Evolutionary conservation across 306 rosid genomes (phyloP).

Genomic region (Prunus armeniaca): DNA sequence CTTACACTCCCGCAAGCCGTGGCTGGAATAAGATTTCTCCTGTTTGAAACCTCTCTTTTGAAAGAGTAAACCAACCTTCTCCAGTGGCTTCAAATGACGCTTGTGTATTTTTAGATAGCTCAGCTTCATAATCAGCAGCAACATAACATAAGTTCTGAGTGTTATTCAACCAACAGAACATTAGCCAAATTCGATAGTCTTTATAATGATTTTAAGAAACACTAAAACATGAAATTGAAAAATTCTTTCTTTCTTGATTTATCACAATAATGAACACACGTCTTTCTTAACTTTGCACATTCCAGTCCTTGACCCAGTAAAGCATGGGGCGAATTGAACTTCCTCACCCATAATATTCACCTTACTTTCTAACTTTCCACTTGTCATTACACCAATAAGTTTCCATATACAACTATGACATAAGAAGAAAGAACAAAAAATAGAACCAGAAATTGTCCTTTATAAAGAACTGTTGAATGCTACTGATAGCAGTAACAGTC

Average conservation of each 20-base stretch:
- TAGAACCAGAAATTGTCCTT: background rate
- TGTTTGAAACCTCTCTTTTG: constrained; percentile 89
- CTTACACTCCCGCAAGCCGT: constrained; percentile 81
- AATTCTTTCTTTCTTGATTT: background rate
- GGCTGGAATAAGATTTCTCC: constrained; percentile 87
- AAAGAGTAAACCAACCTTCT: constrained; percentile 75
- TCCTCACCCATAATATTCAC: background rate
- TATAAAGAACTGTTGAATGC: background rate
- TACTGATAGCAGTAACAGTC: background rate
- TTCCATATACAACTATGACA: background rate
- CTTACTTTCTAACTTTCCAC: background rate
- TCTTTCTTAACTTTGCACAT: background rate
- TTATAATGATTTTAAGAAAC: background rate
- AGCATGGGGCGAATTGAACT: constrained; percentile 7
- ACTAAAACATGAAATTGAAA: background rate
- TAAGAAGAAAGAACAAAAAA: background rate
- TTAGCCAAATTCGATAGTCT: constrained; percentile 9
- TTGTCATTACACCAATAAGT: background rate
- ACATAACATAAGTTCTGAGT: constrained; percentile 79
- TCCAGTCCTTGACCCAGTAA: background rate
- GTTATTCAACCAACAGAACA: constrained; percentile 25
- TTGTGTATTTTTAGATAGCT: constrained; percentile 56
- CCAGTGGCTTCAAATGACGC: constrained; percentile 62
- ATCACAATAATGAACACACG: background rate
- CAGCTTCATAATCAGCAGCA: constrained; percentile 87